A percentile compares a stretch with the other conserved stretches of the same genome.
These are phyloP conservation scores for Cryptosporidium muris DNA, from an alignment of 169 alveolate species.

Conservation along the genomic window DNA sequence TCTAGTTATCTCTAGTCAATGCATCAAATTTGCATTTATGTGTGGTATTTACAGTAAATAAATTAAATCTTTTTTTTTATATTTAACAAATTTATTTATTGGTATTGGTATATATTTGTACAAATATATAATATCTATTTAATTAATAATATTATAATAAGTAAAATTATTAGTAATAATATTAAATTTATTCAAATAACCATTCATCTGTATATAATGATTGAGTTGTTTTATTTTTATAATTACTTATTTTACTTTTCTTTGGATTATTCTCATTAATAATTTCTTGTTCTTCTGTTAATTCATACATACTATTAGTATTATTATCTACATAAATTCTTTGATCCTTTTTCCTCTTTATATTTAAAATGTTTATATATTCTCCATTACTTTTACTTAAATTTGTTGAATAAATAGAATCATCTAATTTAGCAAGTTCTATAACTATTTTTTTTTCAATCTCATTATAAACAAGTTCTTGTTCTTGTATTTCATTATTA, in stretches of 20 bases:
- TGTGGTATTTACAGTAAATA: neutral
- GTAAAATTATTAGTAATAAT: constrained; percentile 20
- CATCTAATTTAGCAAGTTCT: constrained; percentile 13
- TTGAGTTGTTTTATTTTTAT: neutral
- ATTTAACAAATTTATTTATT: no score
- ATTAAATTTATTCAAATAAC: constrained; percentile 37
- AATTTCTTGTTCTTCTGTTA: constrained; percentile 1
- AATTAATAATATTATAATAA: neutral
- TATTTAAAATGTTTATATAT: neutral
- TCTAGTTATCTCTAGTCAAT: no score
- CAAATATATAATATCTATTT: neutral
- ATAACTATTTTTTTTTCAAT: neutral
- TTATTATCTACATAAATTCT: no score
- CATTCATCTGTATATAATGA: constrained; percentile 10
- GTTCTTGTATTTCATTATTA: neutral
- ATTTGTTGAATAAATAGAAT: constrained; percentile 38
- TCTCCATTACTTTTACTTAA: constrained; percentile 43
- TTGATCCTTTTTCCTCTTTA: neutral
- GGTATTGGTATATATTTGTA: no score
- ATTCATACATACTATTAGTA: no score
- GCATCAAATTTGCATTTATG: no score
- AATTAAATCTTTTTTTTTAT: neutral
- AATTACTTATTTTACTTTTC: neutral
- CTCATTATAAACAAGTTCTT: no score
- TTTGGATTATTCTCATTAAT: neutral